These are phyloP conservation scores for Rhododendron ovatum DNA, from an alignment of 148 eudicot genomes.

Conservation along the genomic window DNA sequence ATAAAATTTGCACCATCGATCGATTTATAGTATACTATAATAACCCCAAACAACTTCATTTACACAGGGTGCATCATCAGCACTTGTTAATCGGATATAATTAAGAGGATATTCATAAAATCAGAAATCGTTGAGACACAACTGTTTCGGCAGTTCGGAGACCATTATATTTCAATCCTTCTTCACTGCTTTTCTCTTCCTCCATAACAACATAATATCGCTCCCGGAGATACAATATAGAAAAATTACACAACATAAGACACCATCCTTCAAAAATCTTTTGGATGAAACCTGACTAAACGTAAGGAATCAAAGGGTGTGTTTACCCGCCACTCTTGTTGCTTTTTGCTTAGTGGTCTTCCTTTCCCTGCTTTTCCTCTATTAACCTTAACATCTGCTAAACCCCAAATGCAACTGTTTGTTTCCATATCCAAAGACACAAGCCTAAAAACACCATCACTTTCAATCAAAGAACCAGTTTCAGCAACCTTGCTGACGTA, in stretches of 20 bases:
- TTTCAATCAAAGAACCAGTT: conserved; percentile 31
- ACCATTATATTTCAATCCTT: not conserved
- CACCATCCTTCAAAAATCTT: not conserved
- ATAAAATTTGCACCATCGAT: not conserved
- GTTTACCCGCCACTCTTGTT: conserved; percentile 67
- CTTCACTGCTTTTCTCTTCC: not conserved
- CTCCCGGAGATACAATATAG: not conserved
- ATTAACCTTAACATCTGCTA: conserved; percentile 72
- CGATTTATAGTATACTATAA: not conserved
- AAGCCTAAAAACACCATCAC: conserved; percentile 65
- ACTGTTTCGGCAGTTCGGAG: not conserved
- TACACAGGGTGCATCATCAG: not conserved
- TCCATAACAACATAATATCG: not conserved
- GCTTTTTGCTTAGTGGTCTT: conserved; percentile 68
- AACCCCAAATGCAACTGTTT: conserved; percentile 62
- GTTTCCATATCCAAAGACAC: conserved; percentile 52
- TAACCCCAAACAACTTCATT: not conserved
- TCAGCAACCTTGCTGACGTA: conserved; percentile 34
- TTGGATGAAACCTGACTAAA: conserved; percentile 52
- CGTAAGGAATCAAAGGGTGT: conserved; percentile 60
- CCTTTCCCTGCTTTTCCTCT: conserved; percentile 88
- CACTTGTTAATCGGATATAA: not conserved
- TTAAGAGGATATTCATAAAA: not conserved
- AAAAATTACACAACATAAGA: not conserved
- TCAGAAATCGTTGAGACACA: not conserved